Evolutionary conservation across 257 asterid species (phyloP).

Genomic region (Solanum pinnatisectum): DNA sequence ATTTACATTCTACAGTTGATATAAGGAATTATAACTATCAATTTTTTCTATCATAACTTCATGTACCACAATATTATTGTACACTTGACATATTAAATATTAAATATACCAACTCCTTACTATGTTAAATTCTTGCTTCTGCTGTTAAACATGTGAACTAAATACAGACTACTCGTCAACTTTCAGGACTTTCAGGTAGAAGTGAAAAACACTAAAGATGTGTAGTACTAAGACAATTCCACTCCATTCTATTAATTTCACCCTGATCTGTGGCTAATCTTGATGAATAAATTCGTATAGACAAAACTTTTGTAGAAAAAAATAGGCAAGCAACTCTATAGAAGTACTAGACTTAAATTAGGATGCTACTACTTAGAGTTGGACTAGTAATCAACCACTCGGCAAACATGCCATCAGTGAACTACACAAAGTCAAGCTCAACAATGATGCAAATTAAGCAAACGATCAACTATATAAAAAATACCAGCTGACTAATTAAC

Average conservation of each 20-base stretch:
- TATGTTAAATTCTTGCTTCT: background rate
- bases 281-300: background rate
- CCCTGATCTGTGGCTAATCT: background rate
- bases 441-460: background rate
- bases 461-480: background rate
- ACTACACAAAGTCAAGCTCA: background rate
- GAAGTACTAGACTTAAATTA: background rate
- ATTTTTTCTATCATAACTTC: background rate
- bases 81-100: background rate
- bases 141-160: background rate
- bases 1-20: background rate
- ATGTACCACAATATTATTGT: background rate
- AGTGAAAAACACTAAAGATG: background rate
- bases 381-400: background rate
- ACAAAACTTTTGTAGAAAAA: background rate
- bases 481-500: background rate
- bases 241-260: background rate
- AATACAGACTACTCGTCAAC: background rate
- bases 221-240: background rate
- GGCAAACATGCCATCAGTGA: background rate
- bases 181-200: background rate
- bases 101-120: background rate
- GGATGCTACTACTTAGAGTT: background rate
- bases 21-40: background rate
- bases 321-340: background rate